Evolutionary conservation across 1,139 yeast genomes (phyloP).

Genomic region (Pichia sp.): DNA sequence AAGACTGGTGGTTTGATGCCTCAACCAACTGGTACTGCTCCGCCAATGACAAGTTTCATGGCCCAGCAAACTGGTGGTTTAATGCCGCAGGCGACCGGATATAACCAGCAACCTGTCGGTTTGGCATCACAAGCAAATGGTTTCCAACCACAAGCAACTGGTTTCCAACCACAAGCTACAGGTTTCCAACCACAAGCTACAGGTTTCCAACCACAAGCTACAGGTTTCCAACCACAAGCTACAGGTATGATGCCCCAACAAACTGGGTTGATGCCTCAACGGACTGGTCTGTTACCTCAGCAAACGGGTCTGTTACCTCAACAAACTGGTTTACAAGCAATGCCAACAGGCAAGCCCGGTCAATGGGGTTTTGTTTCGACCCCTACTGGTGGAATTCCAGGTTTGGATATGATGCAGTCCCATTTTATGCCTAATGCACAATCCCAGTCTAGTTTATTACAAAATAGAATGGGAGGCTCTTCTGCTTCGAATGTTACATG

Average conservation of each 20-base stretch:
- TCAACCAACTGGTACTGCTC: constrained; percentile 25
- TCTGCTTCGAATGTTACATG: constrained; percentile 51
- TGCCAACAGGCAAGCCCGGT: constrained; percentile 73
- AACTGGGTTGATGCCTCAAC: constrained; percentile 24
- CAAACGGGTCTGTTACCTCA: constrained; percentile 37
- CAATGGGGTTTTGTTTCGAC: constrained; percentile 78
- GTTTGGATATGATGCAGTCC: constrained; percentile 67
- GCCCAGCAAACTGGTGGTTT: constrained; percentile 33
- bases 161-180: constrained; percentile 29
- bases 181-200: constrained; percentile 30
- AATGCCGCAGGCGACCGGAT: constrained; percentile 41
- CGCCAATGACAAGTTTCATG: constrained; percentile 23
- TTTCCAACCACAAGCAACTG: constrained; percentile 27
- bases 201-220: constrained; percentile 27
- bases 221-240: constrained; percentile 16
- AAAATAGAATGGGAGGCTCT: constrained; percentile 49
- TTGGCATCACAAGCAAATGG: constrained; percentile 15
- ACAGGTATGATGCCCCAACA: constrained; percentile 29
- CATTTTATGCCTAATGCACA: constrained; percentile 65
- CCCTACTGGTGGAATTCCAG: constrained; percentile 73
- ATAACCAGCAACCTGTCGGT: constrained; percentile 29
- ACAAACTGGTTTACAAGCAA: constrained; percentile 42
- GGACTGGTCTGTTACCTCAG: constrained; percentile 31
- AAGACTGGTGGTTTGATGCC: constrained; percentile 31
- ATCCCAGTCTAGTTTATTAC: constrained; percentile 41